Conservation (phyloP, 2,329 filamentous ascomycete genomes). For the Paracamarosporium sp. region DNA sequence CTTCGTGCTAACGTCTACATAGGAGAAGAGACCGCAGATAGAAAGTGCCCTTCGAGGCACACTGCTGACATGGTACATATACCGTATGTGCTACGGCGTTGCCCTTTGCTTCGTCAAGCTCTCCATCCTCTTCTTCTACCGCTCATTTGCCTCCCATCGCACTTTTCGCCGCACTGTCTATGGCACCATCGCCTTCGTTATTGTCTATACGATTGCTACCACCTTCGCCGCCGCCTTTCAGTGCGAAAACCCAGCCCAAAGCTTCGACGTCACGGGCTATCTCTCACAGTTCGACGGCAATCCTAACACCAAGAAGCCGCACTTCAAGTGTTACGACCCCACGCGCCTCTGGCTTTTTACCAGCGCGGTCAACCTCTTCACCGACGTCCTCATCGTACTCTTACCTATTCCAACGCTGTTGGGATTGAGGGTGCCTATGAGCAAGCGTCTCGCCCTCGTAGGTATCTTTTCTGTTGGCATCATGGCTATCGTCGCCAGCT, state of each 20-base stretch:
- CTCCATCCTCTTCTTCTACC: constrained; percentile 44
- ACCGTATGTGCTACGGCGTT: constrained; percentile 39
- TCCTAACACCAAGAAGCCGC: constrained; percentile 21
- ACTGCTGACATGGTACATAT: constrained; percentile 43
- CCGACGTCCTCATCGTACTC: constrained; percentile 52
- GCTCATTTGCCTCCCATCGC: constrained; percentile 40
- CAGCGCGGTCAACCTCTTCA: constrained; percentile 49
- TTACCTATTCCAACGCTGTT: constrained; percentile 55
- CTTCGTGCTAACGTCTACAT: constrained; percentile 12
- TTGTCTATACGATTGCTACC: constrained; percentile 36
- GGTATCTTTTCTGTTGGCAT: constrained; percentile 45
- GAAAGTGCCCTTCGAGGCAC: constrained; percentile 30
- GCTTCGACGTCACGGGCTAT: constrained; percentile 34
- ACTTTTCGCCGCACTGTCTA: constrained; percentile 39
- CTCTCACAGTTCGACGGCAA: constrained; percentile 39
- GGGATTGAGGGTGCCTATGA: constrained; percentile 55
- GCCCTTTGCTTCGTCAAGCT: constrained; percentile 42
- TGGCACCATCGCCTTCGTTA: constrained; percentile 36
- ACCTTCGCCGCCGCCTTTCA: constrained; percentile 40
- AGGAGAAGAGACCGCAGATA: constrained; percentile 39
- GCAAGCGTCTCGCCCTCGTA: constrained; percentile 60
- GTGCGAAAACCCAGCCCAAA: constrained; percentile 38
- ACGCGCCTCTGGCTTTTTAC: constrained; percentile 44
- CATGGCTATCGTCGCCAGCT: constrained; percentile 43
- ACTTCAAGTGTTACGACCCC: constrained; percentile 40